A percentile compares a stretch with the other conserved stretches of the same genome.
These are phyloP conservation scores for Phytopythium mirpurense DNA, from an alignment of 352 stramenopile genomes.

Conservation along the genomic window DNA sequence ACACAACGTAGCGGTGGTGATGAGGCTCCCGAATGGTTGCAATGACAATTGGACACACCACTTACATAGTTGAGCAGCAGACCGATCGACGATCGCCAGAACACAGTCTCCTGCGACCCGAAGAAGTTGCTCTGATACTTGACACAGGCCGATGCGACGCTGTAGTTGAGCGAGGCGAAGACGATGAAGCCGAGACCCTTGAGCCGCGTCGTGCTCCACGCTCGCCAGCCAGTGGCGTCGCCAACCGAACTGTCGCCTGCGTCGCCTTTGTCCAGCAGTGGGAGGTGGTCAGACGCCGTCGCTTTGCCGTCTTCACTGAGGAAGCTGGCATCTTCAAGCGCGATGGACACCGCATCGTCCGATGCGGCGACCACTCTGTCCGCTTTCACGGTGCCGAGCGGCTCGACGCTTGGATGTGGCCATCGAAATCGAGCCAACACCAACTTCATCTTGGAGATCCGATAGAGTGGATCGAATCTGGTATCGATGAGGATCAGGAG, in stretches of 20 bases:
- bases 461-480: no score
- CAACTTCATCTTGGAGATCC: neutral
- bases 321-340: neutral
- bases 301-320: neutral
- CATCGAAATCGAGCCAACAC: conserved; percentile 2
- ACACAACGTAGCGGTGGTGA: no score
- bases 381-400: neutral
- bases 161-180: conserved; percentile 53
- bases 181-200: conserved; percentile 41
- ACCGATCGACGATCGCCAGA: conserved; percentile 53
- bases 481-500: no score
- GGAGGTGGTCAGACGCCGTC: neutral
- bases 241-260: neutral
- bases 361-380: neutral
- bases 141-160: conserved; percentile 55
- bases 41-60: no score
- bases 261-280: neutral
- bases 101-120: conserved; percentile 53
- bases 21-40: no score
- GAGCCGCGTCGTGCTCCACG: conserved; percentile 15
- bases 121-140: conserved; percentile 49
- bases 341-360: neutral
- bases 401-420: neutral
- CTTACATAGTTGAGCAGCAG: conserved; percentile 46
- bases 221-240: no score